Conservation (phyloP, 2,329 filamentous ascomycete genomes). For the Blastomyces percursus region DNA sequence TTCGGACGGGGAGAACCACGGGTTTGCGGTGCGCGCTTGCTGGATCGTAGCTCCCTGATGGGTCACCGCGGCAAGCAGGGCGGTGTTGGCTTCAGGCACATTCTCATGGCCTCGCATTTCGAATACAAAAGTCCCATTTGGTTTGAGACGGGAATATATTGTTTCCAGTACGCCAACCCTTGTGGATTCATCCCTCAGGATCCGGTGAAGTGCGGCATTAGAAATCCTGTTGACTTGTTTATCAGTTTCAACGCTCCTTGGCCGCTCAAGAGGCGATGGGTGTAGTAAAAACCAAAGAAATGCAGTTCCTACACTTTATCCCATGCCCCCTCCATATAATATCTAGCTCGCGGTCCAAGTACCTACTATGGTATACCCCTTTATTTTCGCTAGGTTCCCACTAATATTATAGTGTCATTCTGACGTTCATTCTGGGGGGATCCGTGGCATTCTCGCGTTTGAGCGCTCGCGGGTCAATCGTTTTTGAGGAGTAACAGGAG, state of each 20-base stretch:
- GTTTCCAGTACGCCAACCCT: slow-evolving; percentile 44
- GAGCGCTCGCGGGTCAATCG: too few relatives aligned
- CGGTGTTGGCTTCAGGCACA: slow-evolving; percentile 50
- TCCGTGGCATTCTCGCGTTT: too few relatives aligned
- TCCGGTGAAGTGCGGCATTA: slow-evolving; percentile 58
- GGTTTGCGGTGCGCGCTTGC: slow-evolving; percentile 42
- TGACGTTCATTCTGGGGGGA: too few relatives aligned
- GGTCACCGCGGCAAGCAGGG: slow-evolving; percentile 44
- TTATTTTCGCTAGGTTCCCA: too few relatives aligned
- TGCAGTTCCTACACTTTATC: slow-evolving; percentile 41
- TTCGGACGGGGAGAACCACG: slow-evolving; percentile 64
- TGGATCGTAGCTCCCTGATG: slow-evolving; percentile 41
- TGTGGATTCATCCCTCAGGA: slow-evolving; percentile 40
- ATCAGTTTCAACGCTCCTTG: neutral
- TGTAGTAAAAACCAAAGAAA: neutral
- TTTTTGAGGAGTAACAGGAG: too few relatives aligned
- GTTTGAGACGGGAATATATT: slow-evolving; percentile 41
- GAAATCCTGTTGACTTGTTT: slow-evolving; percentile 34
- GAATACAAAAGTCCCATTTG: slow-evolving; percentile 50
- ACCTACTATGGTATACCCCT: too few relatives aligned
- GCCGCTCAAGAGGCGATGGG: neutral
- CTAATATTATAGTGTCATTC: too few relatives aligned
- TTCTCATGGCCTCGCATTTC: slow-evolving; percentile 65
- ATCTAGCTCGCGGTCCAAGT: slow-evolving; percentile 18
- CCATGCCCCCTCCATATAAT: slow-evolving; percentile 25